phyloP scores from a whole-genome alignment of 202 grass and related monocot genomes.

The Sporobolus alterniflorus region DNA sequence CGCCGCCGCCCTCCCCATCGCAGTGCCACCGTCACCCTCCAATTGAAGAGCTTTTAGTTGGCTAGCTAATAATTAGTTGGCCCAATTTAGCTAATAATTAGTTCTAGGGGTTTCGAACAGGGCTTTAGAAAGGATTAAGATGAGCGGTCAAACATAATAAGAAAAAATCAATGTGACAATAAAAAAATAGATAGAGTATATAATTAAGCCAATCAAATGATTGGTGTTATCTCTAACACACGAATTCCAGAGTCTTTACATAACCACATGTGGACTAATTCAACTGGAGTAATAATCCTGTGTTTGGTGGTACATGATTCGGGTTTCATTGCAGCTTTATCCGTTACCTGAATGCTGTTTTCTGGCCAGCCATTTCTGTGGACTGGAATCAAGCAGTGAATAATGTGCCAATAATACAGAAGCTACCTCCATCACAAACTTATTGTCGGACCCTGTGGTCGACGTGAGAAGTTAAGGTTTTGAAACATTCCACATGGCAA shows the following conservation, averaged over 20 bases:
- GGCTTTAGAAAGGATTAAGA: too few relatives aligned
- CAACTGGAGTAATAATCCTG: neutral
- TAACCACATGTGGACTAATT: neutral
- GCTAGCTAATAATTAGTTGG: too few relatives aligned
- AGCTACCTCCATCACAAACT: constrained; percentile 27
- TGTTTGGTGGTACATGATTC: neutral
- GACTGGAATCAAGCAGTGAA: neutral
- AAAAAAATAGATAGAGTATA: too few relatives aligned
- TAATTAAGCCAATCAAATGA: neutral
- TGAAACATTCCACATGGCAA: neutral
- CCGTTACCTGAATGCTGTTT: neutral
- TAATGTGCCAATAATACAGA: constrained; percentile 8
- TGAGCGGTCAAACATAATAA: too few relatives aligned
- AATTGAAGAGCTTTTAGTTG: too few relatives aligned
- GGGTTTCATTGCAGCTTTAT: neutral
- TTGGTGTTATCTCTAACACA: neutral
- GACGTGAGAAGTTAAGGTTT: neutral
- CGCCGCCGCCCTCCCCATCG: too few relatives aligned
- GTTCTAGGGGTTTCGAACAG: too few relatives aligned
- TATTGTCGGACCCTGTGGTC: neutral
- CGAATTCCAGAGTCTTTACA: neutral
- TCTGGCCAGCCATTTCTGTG: constrained; percentile 2
- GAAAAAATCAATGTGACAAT: too few relatives aligned
- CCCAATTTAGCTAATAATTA: too few relatives aligned
- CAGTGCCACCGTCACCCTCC: too few relatives aligned